These are phyloP conservation scores for Fusarium transvaalense DNA, from an alignment of 2,329 filamentous ascomycete species.

Conservation along the genomic window DNA sequence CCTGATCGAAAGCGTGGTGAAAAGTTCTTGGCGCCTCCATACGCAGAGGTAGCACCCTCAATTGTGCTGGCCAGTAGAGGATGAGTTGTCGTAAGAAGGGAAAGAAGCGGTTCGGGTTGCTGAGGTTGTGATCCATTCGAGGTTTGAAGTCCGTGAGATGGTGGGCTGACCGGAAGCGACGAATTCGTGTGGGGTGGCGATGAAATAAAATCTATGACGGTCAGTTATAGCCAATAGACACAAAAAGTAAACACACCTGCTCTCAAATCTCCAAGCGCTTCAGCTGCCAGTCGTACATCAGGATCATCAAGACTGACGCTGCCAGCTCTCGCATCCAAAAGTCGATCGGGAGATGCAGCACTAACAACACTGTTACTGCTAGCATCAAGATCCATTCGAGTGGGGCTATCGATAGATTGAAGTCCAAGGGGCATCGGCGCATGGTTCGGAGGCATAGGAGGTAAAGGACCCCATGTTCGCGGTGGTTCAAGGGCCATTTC, in stretches of 20 bases:
- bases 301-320: slow-evolving; percentile 74
- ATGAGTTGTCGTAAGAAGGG: slow-evolving; percentile 88
- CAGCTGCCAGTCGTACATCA: slow-evolving; percentile 77
- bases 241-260: slow-evolving; percentile 64
- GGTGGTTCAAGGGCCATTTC: slow-evolving; percentile 46
- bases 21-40: slow-evolving; percentile 89
- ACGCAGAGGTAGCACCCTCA: slow-evolving; percentile 85
- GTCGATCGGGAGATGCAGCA: slow-evolving; percentile 61
- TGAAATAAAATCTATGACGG: slow-evolving; percentile 71
- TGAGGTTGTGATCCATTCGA: slow-evolving; percentile 52
- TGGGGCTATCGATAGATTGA: slow-evolving; percentile 57
- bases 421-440: slow-evolving; percentile 47
- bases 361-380: slow-evolving; percentile 57
- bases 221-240: slow-evolving; percentile 29
- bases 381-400: slow-evolving; percentile 63
- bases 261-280: slow-evolving; percentile 80
- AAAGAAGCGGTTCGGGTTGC: slow-evolving; percentile 83
- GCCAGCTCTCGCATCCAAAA: slow-evolving; percentile 59
- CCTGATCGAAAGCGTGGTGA: slow-evolving; percentile 90
- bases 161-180: slow-evolving; percentile 56
- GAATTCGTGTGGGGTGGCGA: slow-evolving; percentile 66
- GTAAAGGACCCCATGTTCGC: slow-evolving; percentile 62
- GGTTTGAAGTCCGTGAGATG: slow-evolving; percentile 50
- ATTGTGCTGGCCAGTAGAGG: slow-evolving; percentile 88
- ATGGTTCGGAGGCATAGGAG: slow-evolving; percentile 62